Conservation (phyloP, 1,139 yeast species). For the Meyerozyma guilliermondii region DNA sequence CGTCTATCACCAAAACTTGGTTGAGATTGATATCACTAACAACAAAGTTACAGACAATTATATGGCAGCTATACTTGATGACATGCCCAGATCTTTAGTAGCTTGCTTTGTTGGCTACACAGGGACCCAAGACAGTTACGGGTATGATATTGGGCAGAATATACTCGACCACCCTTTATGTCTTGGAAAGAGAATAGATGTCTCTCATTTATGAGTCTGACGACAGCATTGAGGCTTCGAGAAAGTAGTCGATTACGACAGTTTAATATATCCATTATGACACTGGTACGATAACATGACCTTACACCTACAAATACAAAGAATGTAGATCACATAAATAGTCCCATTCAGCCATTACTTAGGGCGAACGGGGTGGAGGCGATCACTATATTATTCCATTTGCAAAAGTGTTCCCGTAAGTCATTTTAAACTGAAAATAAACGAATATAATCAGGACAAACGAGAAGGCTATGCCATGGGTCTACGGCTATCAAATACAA, state of each 20-base stretch:
- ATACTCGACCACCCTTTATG: conserved; percentile 11
- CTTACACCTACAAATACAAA: background rate
- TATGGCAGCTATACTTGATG: background rate
- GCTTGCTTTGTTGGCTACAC: conserved; percentile 15
- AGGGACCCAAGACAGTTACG: conserved; percentile 19
- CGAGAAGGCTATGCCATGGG: conserved; percentile 49
- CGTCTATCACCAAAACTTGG: conserved; percentile 11
- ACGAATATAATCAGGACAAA: conserved; percentile 49
- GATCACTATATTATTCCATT: conserved; percentile 38
- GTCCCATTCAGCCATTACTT: conserved; percentile 31
- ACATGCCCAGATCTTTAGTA: conserved; percentile 11
- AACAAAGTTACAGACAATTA: conserved; percentile 10
- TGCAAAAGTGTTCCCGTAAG: conserved; percentile 44
- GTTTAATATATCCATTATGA: too few species aligned
- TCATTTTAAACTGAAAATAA: conserved; percentile 50
- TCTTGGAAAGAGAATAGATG: conserved; percentile 16
- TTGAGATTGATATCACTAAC: conserved; percentile 18
- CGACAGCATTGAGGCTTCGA: background rate
- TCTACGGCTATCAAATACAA: background rate
- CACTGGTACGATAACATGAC: background rate
- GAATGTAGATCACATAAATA: conserved; percentile 37
- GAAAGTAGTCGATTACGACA: too few species aligned
- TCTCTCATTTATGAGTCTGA: background rate
- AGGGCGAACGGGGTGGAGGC: conserved; percentile 45
- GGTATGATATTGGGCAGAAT: conserved; percentile 19